Percentiles rank a stretch among this genome's conserved stretches.
These are phyloP conservation scores for Sorghum bicolor DNA, from an alignment of 176 grass and related monocot genomes.

Conservation along the genomic window DNA sequence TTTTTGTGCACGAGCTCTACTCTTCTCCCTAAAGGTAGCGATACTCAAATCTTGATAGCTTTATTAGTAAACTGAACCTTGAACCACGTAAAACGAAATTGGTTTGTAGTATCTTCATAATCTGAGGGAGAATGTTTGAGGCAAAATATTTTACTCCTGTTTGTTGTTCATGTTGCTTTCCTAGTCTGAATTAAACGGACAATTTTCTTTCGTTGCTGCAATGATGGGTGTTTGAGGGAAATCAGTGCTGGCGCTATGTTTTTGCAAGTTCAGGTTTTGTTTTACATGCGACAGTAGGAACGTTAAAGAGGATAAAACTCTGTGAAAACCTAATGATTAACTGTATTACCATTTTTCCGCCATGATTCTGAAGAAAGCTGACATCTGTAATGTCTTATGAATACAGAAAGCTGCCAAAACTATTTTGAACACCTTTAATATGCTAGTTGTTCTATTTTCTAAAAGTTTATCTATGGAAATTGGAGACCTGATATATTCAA, in stretches of 20 bases:
- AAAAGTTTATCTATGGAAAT: neutral
- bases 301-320: neutral
- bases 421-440: constrained; percentile 28
- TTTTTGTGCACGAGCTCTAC: neutral
- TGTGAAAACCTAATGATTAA: neutral
- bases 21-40: neutral
- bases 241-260: neutral
- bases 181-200: neutral
- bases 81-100: neutral
- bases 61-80: neutral
- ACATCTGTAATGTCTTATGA: neutral
- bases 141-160: neutral
- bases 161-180: neutral
- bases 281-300: neutral
- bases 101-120: neutral
- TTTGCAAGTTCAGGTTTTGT: neutral
- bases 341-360: neutral
- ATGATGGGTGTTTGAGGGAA: neutral
- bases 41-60: neutral
- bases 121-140: neutral
- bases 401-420: neutral
- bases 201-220: neutral
- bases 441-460: constrained; percentile 7
- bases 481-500: constrained; percentile 18
- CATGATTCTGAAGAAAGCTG: constrained; percentile 9